A percentile compares a stretch with the other conserved stretches of the same genome.
Evolutionary conservation across 768 basidiomycete species (phyloP).

Genomic region (Kwoniella dendrophila): DNA sequence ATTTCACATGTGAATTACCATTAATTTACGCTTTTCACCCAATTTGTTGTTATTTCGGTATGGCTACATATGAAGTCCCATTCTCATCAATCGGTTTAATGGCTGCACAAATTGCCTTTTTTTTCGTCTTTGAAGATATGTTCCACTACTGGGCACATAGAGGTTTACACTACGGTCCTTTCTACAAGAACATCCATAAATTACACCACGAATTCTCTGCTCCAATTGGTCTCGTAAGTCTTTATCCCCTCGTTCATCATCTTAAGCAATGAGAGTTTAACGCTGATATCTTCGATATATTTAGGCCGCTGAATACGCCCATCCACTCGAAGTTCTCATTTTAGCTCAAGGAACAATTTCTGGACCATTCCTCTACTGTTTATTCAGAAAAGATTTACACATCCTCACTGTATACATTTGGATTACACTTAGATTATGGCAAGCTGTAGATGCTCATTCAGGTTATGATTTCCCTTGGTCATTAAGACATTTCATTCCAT

Average conservation of each 20-base stretch:
- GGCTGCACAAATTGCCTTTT: conserved; percentile 75
- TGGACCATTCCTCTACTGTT: conserved; percentile 84
- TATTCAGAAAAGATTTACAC: conserved; percentile 73
- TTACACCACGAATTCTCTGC: conserved; percentile 97
- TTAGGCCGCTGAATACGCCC: conserved; percentile 83
- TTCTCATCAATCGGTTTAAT: conserved; percentile 75
- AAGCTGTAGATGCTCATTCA: conserved; percentile 95
- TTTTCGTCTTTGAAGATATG: conserved; percentile 94
- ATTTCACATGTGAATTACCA: conserved; percentile 93
- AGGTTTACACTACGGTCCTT: conserved; percentile 70
- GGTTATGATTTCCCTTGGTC: conserved; percentile 99
- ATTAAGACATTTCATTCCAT: conserved; percentile 82
- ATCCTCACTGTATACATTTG: conserved; percentile 91
- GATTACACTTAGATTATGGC: conserved; percentile 92
- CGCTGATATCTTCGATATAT: conserved; percentile 42
- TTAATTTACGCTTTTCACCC: conserved; percentile 91
- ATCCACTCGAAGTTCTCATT: conserved; percentile 93
- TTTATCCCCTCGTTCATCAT: not conserved
- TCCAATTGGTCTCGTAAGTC: conserved; percentile 80
- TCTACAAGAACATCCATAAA: conserved; percentile 94
- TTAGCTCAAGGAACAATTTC: conserved; percentile 87
- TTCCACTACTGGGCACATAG: conserved; percentile 97
- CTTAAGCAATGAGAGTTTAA: not conserved
- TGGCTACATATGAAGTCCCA: conserved; percentile 90
- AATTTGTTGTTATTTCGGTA: conserved; percentile 79